These are phyloP conservation scores for Kazachstania africana DNA, from an alignment of 805 yeast species.

Conservation along the genomic window DNA sequence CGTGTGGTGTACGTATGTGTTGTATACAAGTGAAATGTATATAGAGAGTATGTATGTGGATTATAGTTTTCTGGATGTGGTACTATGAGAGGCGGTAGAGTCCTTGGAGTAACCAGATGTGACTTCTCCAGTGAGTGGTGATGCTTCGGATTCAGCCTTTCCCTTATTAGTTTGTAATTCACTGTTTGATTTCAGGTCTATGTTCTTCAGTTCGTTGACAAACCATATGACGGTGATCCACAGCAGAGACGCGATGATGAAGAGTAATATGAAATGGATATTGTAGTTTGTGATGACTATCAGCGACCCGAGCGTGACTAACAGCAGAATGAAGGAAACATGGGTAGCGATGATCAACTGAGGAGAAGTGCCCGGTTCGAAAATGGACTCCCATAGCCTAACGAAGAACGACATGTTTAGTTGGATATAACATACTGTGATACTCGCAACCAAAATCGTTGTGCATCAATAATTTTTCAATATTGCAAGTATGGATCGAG, in stretches of 20 bases:
- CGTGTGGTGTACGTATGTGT: too few species aligned
- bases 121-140: too few species aligned
- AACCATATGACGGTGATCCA: constrained; percentile 89
- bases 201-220: constrained; percentile 47
- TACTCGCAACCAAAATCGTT: too few species aligned
- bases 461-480: neutral
- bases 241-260: constrained; percentile 46
- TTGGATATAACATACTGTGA: too few species aligned
- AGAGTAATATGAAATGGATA: constrained; percentile 51
- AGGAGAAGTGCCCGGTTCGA: constrained; percentile 89
- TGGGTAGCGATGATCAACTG: constrained; percentile 86
- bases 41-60: too few species aligned
- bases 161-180: constrained; percentile 14
- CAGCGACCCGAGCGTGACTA: constrained; percentile 42
- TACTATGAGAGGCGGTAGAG: too few species aligned
- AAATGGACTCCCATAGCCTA: constrained; percentile 82
- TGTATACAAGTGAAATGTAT: too few species aligned
- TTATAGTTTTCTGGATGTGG: too few species aligned
- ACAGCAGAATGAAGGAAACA: constrained; percentile 56
- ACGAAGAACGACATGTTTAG: constrained; percentile 17
- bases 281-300: constrained; percentile 46
- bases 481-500: too few species aligned
- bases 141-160: constrained; percentile 2
- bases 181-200: constrained; percentile 23
- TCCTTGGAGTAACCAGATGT: too few species aligned